Conservation (phyloP, 768 basidiomycete species). For the Russula dissimulans region DNA sequence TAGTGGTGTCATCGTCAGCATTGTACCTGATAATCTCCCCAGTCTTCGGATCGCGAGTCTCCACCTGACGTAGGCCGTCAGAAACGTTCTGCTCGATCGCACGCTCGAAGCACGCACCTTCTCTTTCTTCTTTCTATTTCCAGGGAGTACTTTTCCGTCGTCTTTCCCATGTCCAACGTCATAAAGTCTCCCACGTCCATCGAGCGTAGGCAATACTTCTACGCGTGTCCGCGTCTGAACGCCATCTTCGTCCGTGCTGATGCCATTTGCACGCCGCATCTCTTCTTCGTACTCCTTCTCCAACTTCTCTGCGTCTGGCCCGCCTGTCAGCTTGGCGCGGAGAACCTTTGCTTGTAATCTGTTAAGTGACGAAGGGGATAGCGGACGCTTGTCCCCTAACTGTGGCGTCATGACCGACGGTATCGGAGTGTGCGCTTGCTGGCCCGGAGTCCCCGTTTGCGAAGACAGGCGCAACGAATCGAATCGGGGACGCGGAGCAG, state of each 20-base stretch:
- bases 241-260: conserved; percentile 24
- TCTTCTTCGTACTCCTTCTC: conserved; percentile 83
- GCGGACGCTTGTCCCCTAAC: conserved; percentile 32
- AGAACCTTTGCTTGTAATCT: conserved; percentile 89
- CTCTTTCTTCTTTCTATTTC: conserved; percentile 74
- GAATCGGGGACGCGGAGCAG: conserved; percentile 40
- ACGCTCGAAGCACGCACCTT: conserved; percentile 34
- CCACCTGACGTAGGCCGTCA: conserved; percentile 44
- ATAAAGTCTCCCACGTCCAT: conserved; percentile 76
- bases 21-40: conserved; percentile 86
- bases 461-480: conserved; percentile 57
- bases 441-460: conserved; percentile 47
- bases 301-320: conserved; percentile 64
- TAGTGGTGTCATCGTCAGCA: conserved; percentile 79
- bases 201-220: conserved; percentile 83
- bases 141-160: conserved; percentile 41
- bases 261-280: conserved; percentile 33
- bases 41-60: conserved; percentile 83
- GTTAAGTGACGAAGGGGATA: conserved; percentile 78
- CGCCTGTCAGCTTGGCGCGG: conserved; percentile 79
- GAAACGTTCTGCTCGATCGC: conserved; percentile 1
- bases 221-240: conserved; percentile 49
- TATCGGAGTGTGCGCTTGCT: conserved; percentile 71
- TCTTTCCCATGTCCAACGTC: conserved; percentile 80
- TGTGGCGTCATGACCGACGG: conserved; percentile 84